Evolutionary conservation across 1,139 yeast genomes (phyloP), one percentile per base, ranked within the genome.

Genomic region (Taphrina communis): DNA sequence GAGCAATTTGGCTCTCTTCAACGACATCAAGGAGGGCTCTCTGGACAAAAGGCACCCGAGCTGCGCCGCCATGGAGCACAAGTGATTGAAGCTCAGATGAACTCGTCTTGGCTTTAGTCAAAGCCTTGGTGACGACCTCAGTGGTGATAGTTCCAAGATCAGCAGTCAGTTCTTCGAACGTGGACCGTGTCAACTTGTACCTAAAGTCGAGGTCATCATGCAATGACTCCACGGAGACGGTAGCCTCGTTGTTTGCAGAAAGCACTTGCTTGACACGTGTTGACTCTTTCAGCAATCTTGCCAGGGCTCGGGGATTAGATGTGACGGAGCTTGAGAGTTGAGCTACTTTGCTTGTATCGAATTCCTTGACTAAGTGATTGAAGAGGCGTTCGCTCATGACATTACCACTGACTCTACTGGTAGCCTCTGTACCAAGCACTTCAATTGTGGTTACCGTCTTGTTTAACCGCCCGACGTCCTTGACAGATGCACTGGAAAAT

Each of bases 21-120:
- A 88, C 80, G 0, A 74, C 67, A 7, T 72, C 71, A 25, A 75
- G 72, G 59, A 89, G 81, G 4, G 83, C 77, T 6, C 80, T 75
- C 77, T 91, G 96, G 66, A 94, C 88, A 75, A 89, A 84, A 19
- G 99, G 99, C 39, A 92, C 90, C 77, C 99, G 86, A 11, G 95
- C 86, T 0, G 97, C 86, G 0, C 99, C 99, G 72, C 99, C 99
- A 68, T 90, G 85, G 70, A 93, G 82, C 70, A 94, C 86, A 4
- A 95, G 86, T 0, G 97, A 88, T 31, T 83, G 80, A 6, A 93
- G 72, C 41, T 86, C 81, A 19, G 61, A 21, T 39, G 65, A 55
- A 7, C 67, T 55, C 9, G 71, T 31, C 1, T 68, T 65, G 0
- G 73, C 76, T 12, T 75, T 69, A 3, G 77, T 74, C 65, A 91